Percentiles rank a stretch among this genome's conserved stretches.
Conservation (phyloP, 371 early-diverging fungal species). For the Coelomomyces lativittatus region DNA sequence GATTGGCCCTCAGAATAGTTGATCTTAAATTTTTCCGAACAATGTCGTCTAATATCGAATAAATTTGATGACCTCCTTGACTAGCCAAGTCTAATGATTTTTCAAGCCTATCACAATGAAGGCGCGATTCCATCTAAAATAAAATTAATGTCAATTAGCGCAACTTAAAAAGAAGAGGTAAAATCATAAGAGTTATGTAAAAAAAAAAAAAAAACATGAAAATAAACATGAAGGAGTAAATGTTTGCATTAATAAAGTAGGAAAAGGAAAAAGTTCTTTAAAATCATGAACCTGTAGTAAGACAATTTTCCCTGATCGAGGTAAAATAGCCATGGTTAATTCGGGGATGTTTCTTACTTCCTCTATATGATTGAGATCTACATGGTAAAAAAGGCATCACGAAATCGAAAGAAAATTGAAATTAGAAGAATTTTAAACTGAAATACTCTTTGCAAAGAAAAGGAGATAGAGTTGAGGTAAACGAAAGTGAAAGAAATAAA, state of each 20-base stretch:
- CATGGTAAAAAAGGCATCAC: too few relatives aligned
- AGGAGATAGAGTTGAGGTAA: background rate
- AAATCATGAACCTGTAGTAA: constrained; percentile 43
- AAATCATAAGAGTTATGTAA: background rate
- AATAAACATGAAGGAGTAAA: too few relatives aligned
- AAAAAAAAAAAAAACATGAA: constrained; percentile 3
- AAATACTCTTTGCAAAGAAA: background rate
- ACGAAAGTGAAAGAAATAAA: background rate
- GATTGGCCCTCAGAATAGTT: too few relatives aligned
- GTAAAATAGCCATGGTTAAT: constrained; percentile 70
- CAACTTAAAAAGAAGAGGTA: background rate
- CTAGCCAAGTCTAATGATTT: constrained; percentile 56
- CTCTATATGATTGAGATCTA: constrained; percentile 75
- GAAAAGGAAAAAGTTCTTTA: too few relatives aligned
- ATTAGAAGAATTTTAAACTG: background rate
- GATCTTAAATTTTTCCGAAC: constrained; percentile 43
- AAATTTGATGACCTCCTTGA: constrained; percentile 66
- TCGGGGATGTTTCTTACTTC: constrained; percentile 62
- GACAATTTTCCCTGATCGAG: constrained; percentile 62
- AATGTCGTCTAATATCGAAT: constrained; percentile 51
- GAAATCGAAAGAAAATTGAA: too few relatives aligned
- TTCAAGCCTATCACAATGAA: constrained; percentile 65
- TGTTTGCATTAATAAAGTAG: too few relatives aligned
- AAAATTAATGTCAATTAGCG: background rate
- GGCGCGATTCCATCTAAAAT: constrained; percentile 65